Evolutionary conservation across 192 early-diverging fungal genomes (phyloP).

Genomic region (Coemansia erecta): DNA sequence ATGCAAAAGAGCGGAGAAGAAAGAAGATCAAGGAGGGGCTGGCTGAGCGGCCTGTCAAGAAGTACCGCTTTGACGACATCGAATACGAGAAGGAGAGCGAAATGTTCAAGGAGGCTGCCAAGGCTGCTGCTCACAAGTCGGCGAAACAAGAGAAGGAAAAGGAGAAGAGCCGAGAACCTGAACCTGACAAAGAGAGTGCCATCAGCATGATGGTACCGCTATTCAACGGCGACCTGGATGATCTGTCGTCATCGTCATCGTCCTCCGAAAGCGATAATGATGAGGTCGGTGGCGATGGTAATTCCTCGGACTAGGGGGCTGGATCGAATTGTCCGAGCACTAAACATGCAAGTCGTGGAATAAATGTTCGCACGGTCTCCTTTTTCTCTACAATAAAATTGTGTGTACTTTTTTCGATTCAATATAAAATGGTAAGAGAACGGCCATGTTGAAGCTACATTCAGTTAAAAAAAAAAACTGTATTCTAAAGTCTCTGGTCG

Average conservation of each 20-base stretch:
- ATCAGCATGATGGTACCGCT: slow-evolving; percentile 24
- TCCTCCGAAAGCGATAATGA: not conserved
- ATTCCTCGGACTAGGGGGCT: not conserved
- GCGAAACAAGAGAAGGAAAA: slow-evolving; percentile 12
- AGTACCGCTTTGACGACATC: slow-evolving; percentile 81
- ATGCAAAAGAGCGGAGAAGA: slow-evolving; percentile 67
- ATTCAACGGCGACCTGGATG: slow-evolving; percentile 28
- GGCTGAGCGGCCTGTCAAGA: slow-evolving; percentile 61
- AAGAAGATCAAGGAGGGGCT: slow-evolving; percentile 81
- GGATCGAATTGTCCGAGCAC: not conserved
- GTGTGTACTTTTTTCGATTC: not conserved
- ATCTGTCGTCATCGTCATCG: slow-evolving; percentile 10
- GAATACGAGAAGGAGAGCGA: slow-evolving; percentile 68
- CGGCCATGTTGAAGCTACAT: not conserved
- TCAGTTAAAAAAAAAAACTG: not conserved
- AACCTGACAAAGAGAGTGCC: not conserved
- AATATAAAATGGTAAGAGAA: not conserved
- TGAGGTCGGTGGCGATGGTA: not conserved
- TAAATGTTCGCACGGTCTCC: no score
- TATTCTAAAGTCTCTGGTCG: not conserved
- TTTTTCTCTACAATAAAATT: no score
- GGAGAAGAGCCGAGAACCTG: not conserved
- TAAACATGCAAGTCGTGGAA: no score
- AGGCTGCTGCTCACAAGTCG: slow-evolving; percentile 52
- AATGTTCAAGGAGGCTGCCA: slow-evolving; percentile 64